These are phyloP conservation scores for Mallotus repandus DNA, from an alignment of 441 rosid species.

Conservation along the genomic window DNA sequence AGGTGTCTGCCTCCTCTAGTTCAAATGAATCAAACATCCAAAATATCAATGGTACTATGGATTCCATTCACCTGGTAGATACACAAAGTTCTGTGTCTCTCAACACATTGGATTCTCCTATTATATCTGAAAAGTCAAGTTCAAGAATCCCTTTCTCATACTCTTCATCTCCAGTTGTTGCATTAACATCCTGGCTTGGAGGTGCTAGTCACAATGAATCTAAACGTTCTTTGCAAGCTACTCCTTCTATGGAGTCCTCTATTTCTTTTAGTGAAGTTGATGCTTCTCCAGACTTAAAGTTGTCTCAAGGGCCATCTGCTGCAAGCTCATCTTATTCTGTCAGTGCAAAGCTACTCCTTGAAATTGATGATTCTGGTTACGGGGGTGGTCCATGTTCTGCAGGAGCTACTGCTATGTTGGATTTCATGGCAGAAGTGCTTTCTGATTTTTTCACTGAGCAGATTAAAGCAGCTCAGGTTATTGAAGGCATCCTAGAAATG, in stretches of 20 bases:
- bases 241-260: slow-evolving; percentile 73
- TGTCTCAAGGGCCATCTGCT: slow-evolving; percentile 52
- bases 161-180: slow-evolving; percentile 73
- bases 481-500: slow-evolving; percentile 81
- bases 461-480: slow-evolving; percentile 69
- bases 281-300: slow-evolving; percentile 60
- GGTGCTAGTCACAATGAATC: slow-evolving; percentile 58
- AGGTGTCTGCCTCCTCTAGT: slow-evolving; percentile 51
- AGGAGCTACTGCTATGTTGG: slow-evolving; percentile 90
- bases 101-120: slow-evolving; percentile 67
- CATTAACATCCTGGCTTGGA: slow-evolving; percentile 88
- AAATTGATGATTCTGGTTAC: slow-evolving; percentile 85
- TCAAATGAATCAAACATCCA: slow-evolving; percentile 51
- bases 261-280: slow-evolving; percentile 65
- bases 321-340: slow-evolving; percentile 55
- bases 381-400: slow-evolving; percentile 99
- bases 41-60: slow-evolving; percentile 39
- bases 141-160: slow-evolving; percentile 54
- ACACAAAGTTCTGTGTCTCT: slow-evolving; percentile 73
- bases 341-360: slow-evolving; percentile 67
- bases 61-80: slow-evolving; percentile 52
- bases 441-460: slow-evolving; percentile 94
- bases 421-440: slow-evolving; percentile 93
- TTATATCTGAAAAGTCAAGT: slow-evolving; percentile 82
- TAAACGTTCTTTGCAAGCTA: slow-evolving; percentile 43